Conservation (phyloP, 768 basidiomycete genomes). For the Coprinopsis marcescibilis region DNA sequence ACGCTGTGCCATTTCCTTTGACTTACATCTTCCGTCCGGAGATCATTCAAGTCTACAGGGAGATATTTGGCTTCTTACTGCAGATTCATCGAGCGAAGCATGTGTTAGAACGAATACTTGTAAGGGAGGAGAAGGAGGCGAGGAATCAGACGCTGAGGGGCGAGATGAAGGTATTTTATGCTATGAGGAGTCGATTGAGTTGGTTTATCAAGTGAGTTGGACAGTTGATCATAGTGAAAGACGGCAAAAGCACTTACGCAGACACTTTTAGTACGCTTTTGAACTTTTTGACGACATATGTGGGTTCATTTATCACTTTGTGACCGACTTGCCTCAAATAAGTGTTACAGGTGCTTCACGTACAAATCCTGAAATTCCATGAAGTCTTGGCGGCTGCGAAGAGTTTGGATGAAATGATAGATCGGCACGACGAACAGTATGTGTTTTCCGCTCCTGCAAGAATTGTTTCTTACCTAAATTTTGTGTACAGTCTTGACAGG, state of each 20-base stretch:
- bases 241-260: background rate
- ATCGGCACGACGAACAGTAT: constrained; percentile 64
- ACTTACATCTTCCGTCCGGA: constrained; percentile 68
- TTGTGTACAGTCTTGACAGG: constrained; percentile 45
- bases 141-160: constrained; percentile 27
- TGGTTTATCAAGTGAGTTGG: constrained; percentile 81
- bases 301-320: constrained; percentile 25
- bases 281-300: constrained; percentile 71
- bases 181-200: constrained; percentile 67
- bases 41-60: constrained; percentile 51
- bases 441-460: constrained; percentile 20
- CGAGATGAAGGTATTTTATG: constrained; percentile 68
- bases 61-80: constrained; percentile 65
- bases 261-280: constrained; percentile 51
- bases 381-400: constrained; percentile 42
- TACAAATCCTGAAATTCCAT: constrained; percentile 56
- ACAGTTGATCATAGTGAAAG: background rate
- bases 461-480: background rate
- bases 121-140: constrained; percentile 45
- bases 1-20: constrained; percentile 75
- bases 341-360: constrained; percentile 55
- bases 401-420: constrained; percentile 75
- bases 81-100: constrained; percentile 71
- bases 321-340: background rate
- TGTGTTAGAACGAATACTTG: constrained; percentile 63